Evolutionary conservation across 2,329 filamentous ascomycete species (phyloP), one percentile per base, ranked within the genome.

Genomic region (Aspergillus sp.): DNA sequence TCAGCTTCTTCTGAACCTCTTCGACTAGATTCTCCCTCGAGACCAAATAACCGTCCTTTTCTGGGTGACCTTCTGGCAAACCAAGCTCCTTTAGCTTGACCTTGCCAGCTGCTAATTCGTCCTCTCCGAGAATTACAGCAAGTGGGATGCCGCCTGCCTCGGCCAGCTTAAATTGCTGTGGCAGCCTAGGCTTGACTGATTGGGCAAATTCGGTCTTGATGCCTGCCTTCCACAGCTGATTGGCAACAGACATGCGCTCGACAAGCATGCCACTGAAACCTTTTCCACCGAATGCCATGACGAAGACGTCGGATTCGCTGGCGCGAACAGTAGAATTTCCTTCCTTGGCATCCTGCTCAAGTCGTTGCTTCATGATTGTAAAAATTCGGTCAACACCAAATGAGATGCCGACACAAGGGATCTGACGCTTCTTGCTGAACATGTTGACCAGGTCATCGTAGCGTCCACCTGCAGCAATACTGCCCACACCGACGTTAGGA

Each of bases 301-400:
- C 89, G 75, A 87, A 97, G 46, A 93, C 92, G 70, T 98, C 93
- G 3, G 93, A 88, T 66, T 95, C 90, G 69, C 88, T 91, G 63
- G 82, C 82, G 62, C 90, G 81, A 52, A 86, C 77, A 31, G 77
- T 65, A 19, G 81, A 75, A n/a, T 77, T 75, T 55, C 79, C 83
- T 67, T 84, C 84, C 57, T 79, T 74, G 27, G 83, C 84, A 61
- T 85, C 86, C 37, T 83, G 84, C 61, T 84, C 85, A 72, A 91
- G 82, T 49, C 87, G 83, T 12, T 90, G 88, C 75, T 96, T 93
- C 63, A 89, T 91, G 70, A 97, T 93, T 66, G 90, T 91, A 78
- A 96, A 96, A 70, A 98, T 97, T 66, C 93, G 88, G 75, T 98
- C 93, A 49, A 97, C 91, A 55, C 93, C 93, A 70, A 98, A 97